Conservation (phyloP, 768 basidiomycete genomes). For the Trametes cinnabarina region DNA sequence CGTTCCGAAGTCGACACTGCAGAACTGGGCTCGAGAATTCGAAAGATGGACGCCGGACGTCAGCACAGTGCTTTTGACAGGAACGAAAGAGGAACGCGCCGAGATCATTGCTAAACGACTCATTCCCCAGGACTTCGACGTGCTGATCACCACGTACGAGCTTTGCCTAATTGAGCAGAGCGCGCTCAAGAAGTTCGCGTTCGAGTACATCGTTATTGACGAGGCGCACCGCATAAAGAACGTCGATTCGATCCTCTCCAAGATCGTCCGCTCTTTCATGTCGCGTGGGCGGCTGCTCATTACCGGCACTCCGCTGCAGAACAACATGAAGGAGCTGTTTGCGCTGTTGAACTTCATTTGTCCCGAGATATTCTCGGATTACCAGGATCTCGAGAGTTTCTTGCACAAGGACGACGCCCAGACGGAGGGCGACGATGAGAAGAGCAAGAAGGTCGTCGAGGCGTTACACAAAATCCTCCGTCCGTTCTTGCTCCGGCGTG, state of each 20-base stretch:
- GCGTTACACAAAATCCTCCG: slow-evolving; percentile 95
- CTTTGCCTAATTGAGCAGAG: slow-evolving; percentile 94
- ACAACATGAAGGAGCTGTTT: slow-evolving; percentile 94
- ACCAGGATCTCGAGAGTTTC: slow-evolving; percentile 90
- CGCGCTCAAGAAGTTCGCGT: slow-evolving; percentile 90
- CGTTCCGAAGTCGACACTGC: slow-evolving; percentile 97
- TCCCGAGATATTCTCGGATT: slow-evolving; percentile 92
- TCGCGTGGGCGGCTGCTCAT: slow-evolving; percentile 90
- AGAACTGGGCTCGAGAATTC: slow-evolving; percentile 97
- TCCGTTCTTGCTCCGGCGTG: slow-evolving; percentile 90
- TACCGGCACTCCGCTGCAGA: slow-evolving; percentile 95
- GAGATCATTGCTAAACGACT: slow-evolving; percentile 76
- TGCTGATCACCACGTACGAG: slow-evolving; percentile 95
- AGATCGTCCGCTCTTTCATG: slow-evolving; percentile 89
- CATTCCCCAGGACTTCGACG: slow-evolving; percentile 86
- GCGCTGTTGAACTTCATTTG: slow-evolving; percentile 93
- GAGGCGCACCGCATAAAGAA: slow-evolving; percentile 99
- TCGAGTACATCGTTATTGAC: slow-evolving; percentile 98
- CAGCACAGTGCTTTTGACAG: slow-evolving; percentile 76
- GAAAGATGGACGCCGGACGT: slow-evolving; percentile 88
- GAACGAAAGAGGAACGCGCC: slow-evolving; percentile 85
- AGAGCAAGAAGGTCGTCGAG: slow-evolving; percentile 91
- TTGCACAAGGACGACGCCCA: slow-evolving; percentile 81
- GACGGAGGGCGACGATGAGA: slow-evolving; percentile 71
- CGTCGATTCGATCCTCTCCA: slow-evolving; percentile 90